These are phyloP conservation scores for Suillus luteus DNA, from an alignment of 768 basidiomycete genomes.

Conservation along the genomic window DNA sequence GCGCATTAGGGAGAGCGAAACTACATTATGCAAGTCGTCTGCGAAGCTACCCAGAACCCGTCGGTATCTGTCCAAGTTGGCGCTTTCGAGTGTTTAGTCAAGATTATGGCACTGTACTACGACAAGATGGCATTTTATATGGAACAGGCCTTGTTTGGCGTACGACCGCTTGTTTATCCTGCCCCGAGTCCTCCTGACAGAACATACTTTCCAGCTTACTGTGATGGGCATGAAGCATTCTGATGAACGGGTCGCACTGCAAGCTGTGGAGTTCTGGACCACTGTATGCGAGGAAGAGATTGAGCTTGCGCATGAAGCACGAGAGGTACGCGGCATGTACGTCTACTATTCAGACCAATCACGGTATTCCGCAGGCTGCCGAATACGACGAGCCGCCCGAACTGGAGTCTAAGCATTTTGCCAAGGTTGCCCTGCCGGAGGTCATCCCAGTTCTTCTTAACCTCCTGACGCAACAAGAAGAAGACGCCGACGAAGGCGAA, in stretches of 20 bases:
- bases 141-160: constrained; percentile 98
- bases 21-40: constrained; percentile 99
- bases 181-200: constrained; percentile 19
- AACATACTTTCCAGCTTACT: constrained; percentile 62
- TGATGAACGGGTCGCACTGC: constrained; percentile 90
- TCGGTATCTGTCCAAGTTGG: constrained; percentile 87
- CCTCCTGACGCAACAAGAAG: constrained; percentile 90
- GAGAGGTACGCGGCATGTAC: constrained; percentile 60
- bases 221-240: constrained; percentile 96
- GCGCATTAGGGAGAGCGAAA: constrained; percentile 87
- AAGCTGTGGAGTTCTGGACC: constrained; percentile 99
- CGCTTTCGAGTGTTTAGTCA: constrained; percentile 92
- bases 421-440: constrained; percentile 92
- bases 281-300: constrained; percentile 98
- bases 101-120: constrained; percentile 97
- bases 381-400: constrained; percentile 89
- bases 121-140: constrained; percentile 99
- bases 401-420: constrained; percentile 86
- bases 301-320: constrained; percentile 86
- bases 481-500: constrained; percentile 97
- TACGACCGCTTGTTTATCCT: constrained; percentile 39
- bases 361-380: constrained; percentile 56
- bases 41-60: constrained; percentile 92
- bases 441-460: constrained; percentile 90
- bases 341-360: constrained; percentile 14